Conservation (phyloP, 2,329 filamentous ascomycete genomes). For the Dactylellina sp. region DNA sequence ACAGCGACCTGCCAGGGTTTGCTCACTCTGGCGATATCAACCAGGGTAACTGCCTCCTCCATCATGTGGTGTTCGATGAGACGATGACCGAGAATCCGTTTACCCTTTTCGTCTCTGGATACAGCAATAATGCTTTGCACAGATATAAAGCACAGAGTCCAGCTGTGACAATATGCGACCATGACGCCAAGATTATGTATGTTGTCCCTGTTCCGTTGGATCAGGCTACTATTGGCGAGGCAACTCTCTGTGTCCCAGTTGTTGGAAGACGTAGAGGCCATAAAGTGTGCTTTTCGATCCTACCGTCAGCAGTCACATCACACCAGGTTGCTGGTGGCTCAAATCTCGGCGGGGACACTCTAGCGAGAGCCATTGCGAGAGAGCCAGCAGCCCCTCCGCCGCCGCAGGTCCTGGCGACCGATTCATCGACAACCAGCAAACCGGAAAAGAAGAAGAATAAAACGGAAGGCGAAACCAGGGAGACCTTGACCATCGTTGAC, state of each 20-base stretch:
- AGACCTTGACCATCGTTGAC: slow-evolving; percentile 30
- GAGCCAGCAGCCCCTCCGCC: slow-evolving; percentile 41
- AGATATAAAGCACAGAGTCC: slow-evolving; percentile 47
- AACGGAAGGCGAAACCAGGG: neutral
- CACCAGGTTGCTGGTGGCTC: slow-evolving; percentile 55
- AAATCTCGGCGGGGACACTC: slow-evolving; percentile 45
- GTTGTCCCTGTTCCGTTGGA: slow-evolving; percentile 61
- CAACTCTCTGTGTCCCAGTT: slow-evolving; percentile 59
- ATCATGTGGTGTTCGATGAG: slow-evolving; percentile 57
- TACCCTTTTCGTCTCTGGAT: slow-evolving; percentile 60
- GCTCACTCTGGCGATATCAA: slow-evolving; percentile 59
- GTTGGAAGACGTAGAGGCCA: slow-evolving; percentile 59
- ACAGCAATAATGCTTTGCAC: slow-evolving; percentile 40
- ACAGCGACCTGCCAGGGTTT: slow-evolving; percentile 57
- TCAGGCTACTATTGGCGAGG: slow-evolving; percentile 60
- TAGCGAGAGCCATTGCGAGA: slow-evolving; percentile 44
- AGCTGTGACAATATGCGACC: slow-evolving; percentile 43
- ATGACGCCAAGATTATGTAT: slow-evolving; percentile 58
- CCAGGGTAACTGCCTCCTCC: slow-evolving; percentile 56
- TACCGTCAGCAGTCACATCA: slow-evolving; percentile 59
- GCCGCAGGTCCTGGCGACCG: slow-evolving; percentile 38
- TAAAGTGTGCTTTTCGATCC: slow-evolving; percentile 59
- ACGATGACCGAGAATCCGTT: slow-evolving; percentile 56
- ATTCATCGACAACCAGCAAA: slow-evolving; percentile 29
- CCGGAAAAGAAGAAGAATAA: slow-evolving; percentile 46